Percentiles rank a stretch among this genome's conserved stretches.
Conservation (phyloP, 1,284 basidiomycete genomes). For the Trichosporon sp. region DNA sequence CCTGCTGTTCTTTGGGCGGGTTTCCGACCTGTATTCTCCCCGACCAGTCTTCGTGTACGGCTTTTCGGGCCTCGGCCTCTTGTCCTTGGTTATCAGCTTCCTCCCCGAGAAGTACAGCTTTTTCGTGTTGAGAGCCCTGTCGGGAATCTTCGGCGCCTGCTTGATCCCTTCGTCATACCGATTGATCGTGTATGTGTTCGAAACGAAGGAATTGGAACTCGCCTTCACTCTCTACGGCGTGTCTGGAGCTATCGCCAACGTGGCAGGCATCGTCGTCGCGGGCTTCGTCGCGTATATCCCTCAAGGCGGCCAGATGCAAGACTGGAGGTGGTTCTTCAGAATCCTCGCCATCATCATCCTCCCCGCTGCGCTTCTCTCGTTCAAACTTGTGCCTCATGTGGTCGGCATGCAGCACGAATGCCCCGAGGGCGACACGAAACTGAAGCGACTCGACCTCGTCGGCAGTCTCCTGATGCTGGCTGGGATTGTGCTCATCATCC, state of each 20-base stretch:
- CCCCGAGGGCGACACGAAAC: slow-evolving; percentile 14
- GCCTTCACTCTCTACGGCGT: slow-evolving; percentile 37
- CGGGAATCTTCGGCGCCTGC: slow-evolving; percentile 34
- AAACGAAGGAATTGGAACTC: slow-evolving; percentile 20
- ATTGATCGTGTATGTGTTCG: slow-evolving; percentile 34
- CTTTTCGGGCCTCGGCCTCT: slow-evolving; percentile 31
- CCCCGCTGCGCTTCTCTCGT: neutral
- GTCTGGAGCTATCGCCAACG: slow-evolving; percentile 35
- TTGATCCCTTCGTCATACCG: slow-evolving; percentile 36
- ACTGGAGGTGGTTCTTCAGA: slow-evolving; percentile 46
- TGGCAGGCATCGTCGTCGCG: slow-evolving; percentile 30
- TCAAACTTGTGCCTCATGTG: neutral
- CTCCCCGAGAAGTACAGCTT: slow-evolving; percentile 35
- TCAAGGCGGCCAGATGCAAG: slow-evolving; percentile 34
- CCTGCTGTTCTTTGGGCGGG: slow-evolving; percentile 35
- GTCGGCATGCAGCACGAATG: neutral
- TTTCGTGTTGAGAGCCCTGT: slow-evolving; percentile 37
- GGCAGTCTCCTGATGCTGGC: slow-evolving; percentile 35
- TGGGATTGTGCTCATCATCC: slow-evolving; percentile 42
- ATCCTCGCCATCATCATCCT: slow-evolving; percentile 30
- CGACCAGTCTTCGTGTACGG: slow-evolving; percentile 27
- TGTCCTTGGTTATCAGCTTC: slow-evolving; percentile 39
- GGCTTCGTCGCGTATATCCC: slow-evolving; percentile 38
- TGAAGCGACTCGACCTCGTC: slow-evolving; percentile 39
- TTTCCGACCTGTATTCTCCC: slow-evolving; percentile 35